A percentile compares a stretch with the other conserved stretches of the same genome.
phyloP scores from a whole-genome alignment of 2,329 filamentous ascomycete species.

The Stachybotrys echinatus region DNA sequence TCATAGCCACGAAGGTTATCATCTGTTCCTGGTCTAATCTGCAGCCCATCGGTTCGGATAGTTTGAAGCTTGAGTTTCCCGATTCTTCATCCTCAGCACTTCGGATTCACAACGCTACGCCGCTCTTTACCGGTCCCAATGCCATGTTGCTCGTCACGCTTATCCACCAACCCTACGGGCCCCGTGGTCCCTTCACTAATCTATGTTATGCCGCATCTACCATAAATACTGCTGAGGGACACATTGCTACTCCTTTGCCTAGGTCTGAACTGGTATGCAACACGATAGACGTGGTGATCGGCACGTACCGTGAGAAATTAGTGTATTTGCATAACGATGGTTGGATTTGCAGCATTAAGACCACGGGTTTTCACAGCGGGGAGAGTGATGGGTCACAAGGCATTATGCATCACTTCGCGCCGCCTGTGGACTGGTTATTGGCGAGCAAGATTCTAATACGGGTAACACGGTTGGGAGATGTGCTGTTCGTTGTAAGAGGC shows the following conservation, averaged over 20 bases:
- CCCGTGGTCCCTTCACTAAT: background rate
- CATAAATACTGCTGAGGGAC: background rate
- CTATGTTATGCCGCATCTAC: background rate
- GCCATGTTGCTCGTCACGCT: background rate
- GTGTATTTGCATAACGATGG: background rate
- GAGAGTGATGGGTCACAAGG: background rate
- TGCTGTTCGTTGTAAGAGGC: background rate
- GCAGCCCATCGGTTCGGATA: background rate
- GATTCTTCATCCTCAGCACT: background rate
- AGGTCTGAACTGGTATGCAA: background rate
- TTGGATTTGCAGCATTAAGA: background rate
- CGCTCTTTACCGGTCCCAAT: background rate
- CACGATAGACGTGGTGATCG: background rate
- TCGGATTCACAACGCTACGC: background rate
- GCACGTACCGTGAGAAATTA: background rate
- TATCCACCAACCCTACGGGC: background rate
- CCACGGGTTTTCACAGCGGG: background rate
- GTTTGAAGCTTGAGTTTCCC: background rate
- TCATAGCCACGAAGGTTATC: background rate
- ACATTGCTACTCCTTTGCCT: background rate
- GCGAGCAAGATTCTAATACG: background rate
- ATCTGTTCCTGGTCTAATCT: background rate
- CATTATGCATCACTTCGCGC: background rate
- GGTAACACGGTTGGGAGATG: background rate
- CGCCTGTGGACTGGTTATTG: background rate